Base-by-base conservation (phyloP, 495 filamentous ascomycete species). In the Penicillium fimorum region DNA sequence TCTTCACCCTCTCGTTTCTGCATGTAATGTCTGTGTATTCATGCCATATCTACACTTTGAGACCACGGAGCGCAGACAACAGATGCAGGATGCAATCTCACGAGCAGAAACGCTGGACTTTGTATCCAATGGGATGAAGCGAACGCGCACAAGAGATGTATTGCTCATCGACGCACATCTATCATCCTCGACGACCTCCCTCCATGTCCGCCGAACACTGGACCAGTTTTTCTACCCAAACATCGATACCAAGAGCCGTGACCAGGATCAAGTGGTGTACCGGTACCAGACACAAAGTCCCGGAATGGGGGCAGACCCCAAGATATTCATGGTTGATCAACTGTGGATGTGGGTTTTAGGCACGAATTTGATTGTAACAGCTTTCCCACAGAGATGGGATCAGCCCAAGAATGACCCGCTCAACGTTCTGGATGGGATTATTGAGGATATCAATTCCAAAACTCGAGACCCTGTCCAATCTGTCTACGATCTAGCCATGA, bases 271-370 rank as follows among this genome's bases (percentile, higher is more conserved):
- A 66, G 86, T 90, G 5, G 85, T 90, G 3, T 88, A 83, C 59
- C 79, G 86, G 5, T 88, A 87, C 61, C 81, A 78, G 57, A 75
- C 71, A 4, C 65, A 70, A 45, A 64, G 62, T 7, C 63, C 66
- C 12, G 67, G 67, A 17, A 62, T 73, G 12, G 60, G 62, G 1
- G 61, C 72, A n/a, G 83, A 86, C 47, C 78, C 79, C 2, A 89
- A 88, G 59, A 81, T 90, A 10, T 85, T 88, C 63, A 90, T 89
- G 86, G 86, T 90, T 5, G 86, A 89, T 61, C 85, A 89, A 62
- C 71, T 89, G 7, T 90, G 86, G 86, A 80, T 89, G 69, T 89
- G 84, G 84, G 74, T 88, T 20, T 63, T 88, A 8, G 85, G 87
- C 2, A 78, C 81, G 55, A 80, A 85, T 52, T 69, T 87, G 27